Conservation (phyloP, 805 yeast species). For the Candida bentonensis region DNA sequence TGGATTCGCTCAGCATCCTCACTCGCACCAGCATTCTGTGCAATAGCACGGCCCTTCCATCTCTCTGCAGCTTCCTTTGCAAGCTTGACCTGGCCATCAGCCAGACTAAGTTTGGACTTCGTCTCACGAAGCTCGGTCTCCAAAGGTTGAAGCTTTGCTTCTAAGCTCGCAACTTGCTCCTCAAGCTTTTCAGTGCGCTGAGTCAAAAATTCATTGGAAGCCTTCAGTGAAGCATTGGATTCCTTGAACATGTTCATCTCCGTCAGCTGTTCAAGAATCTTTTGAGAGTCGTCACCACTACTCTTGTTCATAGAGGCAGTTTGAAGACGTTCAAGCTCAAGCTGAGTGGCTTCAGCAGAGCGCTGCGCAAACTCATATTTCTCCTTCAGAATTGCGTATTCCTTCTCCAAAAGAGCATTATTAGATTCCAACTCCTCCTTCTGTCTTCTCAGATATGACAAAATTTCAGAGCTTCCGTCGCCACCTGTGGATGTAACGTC, state of each 20-base stretch:
- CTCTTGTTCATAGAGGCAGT: background rate
- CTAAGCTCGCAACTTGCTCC: background rate
- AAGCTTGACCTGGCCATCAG: background rate
- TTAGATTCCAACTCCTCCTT: background rate
- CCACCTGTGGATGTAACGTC: background rate
- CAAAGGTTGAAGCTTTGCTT: background rate
- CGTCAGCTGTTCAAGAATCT: background rate
- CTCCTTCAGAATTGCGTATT: background rate
- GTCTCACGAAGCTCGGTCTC: background rate
- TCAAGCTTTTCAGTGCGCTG: background rate
- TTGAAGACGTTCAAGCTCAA: background rate
- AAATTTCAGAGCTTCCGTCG: background rate
- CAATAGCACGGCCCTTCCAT: background rate
- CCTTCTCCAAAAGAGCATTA: background rate
- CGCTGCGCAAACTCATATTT: background rate
- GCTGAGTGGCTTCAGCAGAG: background rate
- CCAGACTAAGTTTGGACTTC: background rate
- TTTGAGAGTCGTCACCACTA: background rate
- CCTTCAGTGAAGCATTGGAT: background rate
- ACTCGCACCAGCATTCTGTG: background rate
- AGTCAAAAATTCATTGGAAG: background rate
- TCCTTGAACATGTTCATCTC: background rate
- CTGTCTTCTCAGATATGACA: background rate
- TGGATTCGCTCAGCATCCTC: background rate
- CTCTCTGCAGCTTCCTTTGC: conserved; percentile 1